These are phyloP conservation scores for Pyronema omphalodes DNA, from an alignment of 495 filamentous ascomycete genomes.

Conservation along the genomic window DNA sequence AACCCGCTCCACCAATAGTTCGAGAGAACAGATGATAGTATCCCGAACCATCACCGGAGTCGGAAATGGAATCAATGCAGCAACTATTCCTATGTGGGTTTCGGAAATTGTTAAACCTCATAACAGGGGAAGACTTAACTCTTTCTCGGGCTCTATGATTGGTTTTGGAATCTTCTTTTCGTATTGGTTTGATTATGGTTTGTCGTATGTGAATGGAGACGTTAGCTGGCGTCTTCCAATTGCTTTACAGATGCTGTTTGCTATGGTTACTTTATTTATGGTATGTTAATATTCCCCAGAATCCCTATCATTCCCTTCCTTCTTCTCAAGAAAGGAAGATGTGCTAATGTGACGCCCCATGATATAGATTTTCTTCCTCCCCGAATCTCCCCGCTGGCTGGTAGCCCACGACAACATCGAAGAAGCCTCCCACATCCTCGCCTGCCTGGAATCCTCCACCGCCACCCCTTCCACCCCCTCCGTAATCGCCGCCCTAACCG, in stretches of 20 bases:
- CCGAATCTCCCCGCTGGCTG: neutral
- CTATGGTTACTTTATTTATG: neutral
- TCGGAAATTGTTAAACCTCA: neutral
- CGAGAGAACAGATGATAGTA: neutral
- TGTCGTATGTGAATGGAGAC: neutral
- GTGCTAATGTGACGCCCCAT: neutral
- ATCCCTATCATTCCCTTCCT: neutral
- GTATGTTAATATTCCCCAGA: neutral
- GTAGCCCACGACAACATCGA: neutral
- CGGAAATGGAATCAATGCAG: neutral
- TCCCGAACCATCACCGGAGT: neutral
- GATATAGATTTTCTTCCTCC: neutral
- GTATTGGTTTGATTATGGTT: neutral
- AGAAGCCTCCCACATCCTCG: neutral
- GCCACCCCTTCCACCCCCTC: neutral
- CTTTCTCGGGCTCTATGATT: neutral
- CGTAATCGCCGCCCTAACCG: neutral
- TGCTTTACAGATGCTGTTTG: neutral
- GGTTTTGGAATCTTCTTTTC: neutral
- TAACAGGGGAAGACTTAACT: neutral
- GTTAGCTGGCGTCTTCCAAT: neutral
- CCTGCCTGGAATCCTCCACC: neutral
- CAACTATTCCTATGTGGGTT: neutral
- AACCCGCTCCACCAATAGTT: too few species aligned
- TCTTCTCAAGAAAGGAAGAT: neutral